Conservation (phyloP, 257 asterid genomes). For the Oldenlandia corymbosa region DNA sequence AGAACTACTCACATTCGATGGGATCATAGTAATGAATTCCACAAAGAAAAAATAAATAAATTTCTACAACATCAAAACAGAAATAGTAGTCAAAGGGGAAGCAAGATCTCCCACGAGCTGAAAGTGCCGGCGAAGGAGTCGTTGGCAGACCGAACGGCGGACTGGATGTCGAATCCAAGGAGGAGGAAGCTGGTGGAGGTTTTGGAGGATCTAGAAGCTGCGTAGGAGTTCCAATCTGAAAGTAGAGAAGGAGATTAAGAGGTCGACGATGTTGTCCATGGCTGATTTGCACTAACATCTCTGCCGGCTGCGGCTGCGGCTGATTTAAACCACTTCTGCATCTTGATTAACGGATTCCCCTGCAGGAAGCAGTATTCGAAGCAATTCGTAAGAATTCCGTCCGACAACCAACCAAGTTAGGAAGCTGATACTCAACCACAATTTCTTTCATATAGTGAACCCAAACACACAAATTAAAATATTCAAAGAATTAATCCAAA, state of each 20-base stretch:
- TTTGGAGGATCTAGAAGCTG: constrained; percentile 55
- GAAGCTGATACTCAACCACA: no score
- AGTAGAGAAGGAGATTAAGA: constrained; percentile 50
- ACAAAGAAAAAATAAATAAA: neutral
- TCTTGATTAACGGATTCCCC: constrained; percentile 11
- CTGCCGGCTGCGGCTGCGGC: constrained; percentile 34
- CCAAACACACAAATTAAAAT: no score
- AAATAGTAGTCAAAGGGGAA: neutral
- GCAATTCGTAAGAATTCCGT: no score
- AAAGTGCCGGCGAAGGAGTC: constrained; percentile 84
- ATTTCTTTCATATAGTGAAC: no score
- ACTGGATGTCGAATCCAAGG: constrained; percentile 66
- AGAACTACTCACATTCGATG: neutral
- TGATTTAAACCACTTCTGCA: constrained; percentile 71
- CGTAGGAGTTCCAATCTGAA: constrained; percentile 78
- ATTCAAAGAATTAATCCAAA: no score
- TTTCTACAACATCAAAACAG: neutral
- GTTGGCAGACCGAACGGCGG: constrained; percentile 83
- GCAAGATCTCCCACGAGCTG: constrained; percentile 55
- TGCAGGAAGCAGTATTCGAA: neutral
- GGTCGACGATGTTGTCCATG: constrained; percentile 26
- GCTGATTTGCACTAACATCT: constrained; percentile 33
- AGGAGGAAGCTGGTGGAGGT: constrained; percentile 45
- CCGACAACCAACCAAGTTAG: no score
- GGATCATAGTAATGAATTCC: neutral